These are phyloP conservation scores for Beauveria sp. DNA, from an alignment of 2,329 filamentous ascomycete genomes.

Conservation along the genomic window DNA sequence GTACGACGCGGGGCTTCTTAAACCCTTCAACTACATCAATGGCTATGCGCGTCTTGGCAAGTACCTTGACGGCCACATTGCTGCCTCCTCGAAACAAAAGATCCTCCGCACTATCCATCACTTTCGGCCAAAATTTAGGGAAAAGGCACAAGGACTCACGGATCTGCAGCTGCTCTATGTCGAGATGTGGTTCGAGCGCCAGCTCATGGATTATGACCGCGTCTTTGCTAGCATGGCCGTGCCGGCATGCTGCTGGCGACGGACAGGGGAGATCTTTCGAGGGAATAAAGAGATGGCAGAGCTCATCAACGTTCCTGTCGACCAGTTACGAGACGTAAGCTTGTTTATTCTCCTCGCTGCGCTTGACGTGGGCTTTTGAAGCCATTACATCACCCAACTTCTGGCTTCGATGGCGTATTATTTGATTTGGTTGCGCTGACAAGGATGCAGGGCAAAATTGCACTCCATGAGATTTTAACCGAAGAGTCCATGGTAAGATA, in stretches of 20 bases:
- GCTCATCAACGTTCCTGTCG: constrained; percentile 85
- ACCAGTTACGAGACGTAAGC: constrained; percentile 81
- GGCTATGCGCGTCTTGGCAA: constrained; percentile 83
- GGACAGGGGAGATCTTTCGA: constrained; percentile 93
- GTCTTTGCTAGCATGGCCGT: constrained; percentile 99
- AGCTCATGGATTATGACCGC: constrained; percentile 94
- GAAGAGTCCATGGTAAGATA: constrained; percentile 94
- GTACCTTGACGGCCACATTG: constrained; percentile 87
- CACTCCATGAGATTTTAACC: constrained; percentile 89
- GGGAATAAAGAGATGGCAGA: constrained; percentile 99
- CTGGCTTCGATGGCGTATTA: background rate
- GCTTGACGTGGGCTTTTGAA: background rate
- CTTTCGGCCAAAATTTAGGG: constrained; percentile 91
- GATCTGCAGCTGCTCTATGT: constrained; percentile 92
- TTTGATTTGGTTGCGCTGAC: background rate
- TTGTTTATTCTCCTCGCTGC: background rate
- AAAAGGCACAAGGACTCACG: constrained; percentile 85
- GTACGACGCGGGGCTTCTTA: constrained; percentile 88
- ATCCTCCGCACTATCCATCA: constrained; percentile 86
- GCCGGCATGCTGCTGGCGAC: constrained; percentile 91
- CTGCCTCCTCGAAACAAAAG: constrained; percentile 75
- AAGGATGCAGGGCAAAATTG: constrained; percentile 71
- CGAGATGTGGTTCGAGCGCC: constrained; percentile 98
- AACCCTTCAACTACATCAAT: constrained; percentile 97
- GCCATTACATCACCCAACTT: background rate